A percentile compares a stretch with the other conserved stretches of the same genome.
Evolutionary conservation across 345 rosid genomes (phyloP).

Genomic region (Hypericum androsaemum): DNA sequence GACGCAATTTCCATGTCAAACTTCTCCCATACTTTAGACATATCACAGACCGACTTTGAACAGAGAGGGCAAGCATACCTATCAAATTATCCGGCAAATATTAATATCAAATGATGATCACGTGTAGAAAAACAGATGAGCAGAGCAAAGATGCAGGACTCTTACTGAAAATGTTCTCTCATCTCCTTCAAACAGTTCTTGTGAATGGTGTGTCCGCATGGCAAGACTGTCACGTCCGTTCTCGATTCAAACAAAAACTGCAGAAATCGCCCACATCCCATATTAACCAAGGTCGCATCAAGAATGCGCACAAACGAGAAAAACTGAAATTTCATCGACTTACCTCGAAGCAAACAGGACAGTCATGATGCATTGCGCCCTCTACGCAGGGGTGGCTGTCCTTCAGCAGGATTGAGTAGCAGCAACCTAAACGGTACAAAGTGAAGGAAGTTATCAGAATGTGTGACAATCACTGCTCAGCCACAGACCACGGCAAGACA

Average conservation of each 20-base stretch:
- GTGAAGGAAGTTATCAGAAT: background rate
- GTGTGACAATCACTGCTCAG: background rate
- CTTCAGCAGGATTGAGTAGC: slow-evolving; percentile 61
- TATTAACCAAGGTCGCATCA: background rate
- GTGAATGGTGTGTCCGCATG: slow-evolving; percentile 87
- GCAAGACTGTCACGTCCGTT: slow-evolving; percentile 60
- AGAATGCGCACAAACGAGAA: background rate
- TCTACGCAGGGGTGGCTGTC: slow-evolving; percentile 84
- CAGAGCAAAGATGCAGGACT: background rate
- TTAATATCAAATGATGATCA: too few relatives aligned
- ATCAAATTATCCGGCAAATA: background rate
- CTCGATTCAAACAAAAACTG: slow-evolving; percentile 75
- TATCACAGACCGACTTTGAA: slow-evolving; percentile 81
- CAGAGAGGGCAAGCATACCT: slow-evolving; percentile 90
- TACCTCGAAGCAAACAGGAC: slow-evolving; percentile 95
- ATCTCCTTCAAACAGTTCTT: slow-evolving; percentile 67
- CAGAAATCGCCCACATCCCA: slow-evolving; percentile 9
- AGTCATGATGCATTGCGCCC: slow-evolving; percentile 96
- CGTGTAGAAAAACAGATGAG: background rate
- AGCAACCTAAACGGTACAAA: slow-evolving; percentile 51
- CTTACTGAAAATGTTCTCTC: slow-evolving; percentile 74
- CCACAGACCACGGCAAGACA: background rate
- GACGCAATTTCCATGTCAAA: slow-evolving; percentile 70
- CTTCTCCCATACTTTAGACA: slow-evolving; percentile 92
- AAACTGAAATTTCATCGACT: background rate